Evolutionary conservation across 139 green algal species (phyloP).

Genomic region (Asterochloris sp.): DNA sequence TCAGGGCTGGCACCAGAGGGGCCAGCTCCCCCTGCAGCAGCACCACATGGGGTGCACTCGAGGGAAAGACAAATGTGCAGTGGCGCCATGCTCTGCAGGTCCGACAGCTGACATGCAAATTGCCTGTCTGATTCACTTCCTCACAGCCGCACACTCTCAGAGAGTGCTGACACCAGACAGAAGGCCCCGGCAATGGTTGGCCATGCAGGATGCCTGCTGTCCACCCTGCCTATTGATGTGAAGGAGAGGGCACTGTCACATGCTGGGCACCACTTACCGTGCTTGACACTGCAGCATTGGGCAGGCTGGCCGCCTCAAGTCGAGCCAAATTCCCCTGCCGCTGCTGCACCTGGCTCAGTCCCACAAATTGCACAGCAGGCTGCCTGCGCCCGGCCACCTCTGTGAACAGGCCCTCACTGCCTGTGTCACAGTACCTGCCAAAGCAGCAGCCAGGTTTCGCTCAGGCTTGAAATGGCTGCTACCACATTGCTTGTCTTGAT

Average conservation of each 20-base stretch:
- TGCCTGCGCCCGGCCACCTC: too few relatives aligned
- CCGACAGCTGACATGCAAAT: too few relatives aligned
- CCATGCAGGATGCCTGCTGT: too few relatives aligned
- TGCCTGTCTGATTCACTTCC: background rate
- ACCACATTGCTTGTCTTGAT: background rate
- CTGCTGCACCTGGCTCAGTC: slow-evolving; percentile 2
- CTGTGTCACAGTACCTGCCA: background rate
- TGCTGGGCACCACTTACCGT: too few relatives aligned
- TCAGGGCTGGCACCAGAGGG: slow-evolving; percentile 26
- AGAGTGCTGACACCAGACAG: too few relatives aligned
- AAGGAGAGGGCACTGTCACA: too few relatives aligned
- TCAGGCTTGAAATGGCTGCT: slow-evolving; percentile 10
- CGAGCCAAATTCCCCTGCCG: slow-evolving; percentile 23
- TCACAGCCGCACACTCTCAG: too few relatives aligned
- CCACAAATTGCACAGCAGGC: background rate
- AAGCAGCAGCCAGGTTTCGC: slow-evolving; percentile 24
- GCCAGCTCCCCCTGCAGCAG: slow-evolving; percentile 20
- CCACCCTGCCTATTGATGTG: too few relatives aligned
- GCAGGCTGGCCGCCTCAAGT: too few relatives aligned
- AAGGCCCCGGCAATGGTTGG: too few relatives aligned
- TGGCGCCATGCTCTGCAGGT: background rate
- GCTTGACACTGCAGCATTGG: too few relatives aligned
- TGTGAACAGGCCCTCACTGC: too few relatives aligned
- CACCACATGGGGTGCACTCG: slow-evolving; percentile 17
- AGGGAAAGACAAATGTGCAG: background rate